These are phyloP conservation scores for Theobroma cacao DNA, from an alignment of 345 rosid genomes.

Conservation along the genomic window DNA sequence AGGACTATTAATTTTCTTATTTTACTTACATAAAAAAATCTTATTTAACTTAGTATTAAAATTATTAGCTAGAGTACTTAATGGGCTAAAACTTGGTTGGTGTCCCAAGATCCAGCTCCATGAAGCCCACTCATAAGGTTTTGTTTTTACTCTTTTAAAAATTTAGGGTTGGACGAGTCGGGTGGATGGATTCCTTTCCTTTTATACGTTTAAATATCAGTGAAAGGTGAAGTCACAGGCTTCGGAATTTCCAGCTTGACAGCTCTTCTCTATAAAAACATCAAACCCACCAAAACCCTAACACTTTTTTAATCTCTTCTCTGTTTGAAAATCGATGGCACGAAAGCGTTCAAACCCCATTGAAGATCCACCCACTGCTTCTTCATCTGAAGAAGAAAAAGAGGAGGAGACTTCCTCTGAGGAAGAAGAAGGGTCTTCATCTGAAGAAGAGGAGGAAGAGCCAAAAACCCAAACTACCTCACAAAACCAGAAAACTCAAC, in stretches of 20 bases:
- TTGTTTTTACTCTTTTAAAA: neutral
- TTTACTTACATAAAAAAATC: no score
- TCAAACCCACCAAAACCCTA: slow-evolving; percentile 1
- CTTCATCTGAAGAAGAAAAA: slow-evolving; percentile 15
- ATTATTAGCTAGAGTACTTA: no score
- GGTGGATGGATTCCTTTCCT: neutral
- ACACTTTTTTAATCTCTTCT: no score
- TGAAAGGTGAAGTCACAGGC: no score
- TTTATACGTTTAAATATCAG: no score
- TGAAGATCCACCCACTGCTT: slow-evolving; percentile 31
- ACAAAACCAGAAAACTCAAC: neutral
- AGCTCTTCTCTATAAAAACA: neutral
- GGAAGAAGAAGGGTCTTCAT: neutral
- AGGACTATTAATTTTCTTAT: no score
- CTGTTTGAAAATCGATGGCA: slow-evolving; percentile 18
- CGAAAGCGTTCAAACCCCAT: slow-evolving; percentile 28
- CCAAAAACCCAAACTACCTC: neutral
- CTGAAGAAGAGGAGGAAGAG: slow-evolving; percentile 1
- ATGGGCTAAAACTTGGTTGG: neutral
- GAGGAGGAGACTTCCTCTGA: slow-evolving; percentile 5
- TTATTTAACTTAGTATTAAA: no score
- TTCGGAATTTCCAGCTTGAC: neutral
- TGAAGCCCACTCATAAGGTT: neutral
- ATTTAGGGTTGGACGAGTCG: neutral
- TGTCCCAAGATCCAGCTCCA: neutral